phyloP scores from a whole-genome alignment of 768 basidiomycete species.

The Tulasnella sp. region DNA sequence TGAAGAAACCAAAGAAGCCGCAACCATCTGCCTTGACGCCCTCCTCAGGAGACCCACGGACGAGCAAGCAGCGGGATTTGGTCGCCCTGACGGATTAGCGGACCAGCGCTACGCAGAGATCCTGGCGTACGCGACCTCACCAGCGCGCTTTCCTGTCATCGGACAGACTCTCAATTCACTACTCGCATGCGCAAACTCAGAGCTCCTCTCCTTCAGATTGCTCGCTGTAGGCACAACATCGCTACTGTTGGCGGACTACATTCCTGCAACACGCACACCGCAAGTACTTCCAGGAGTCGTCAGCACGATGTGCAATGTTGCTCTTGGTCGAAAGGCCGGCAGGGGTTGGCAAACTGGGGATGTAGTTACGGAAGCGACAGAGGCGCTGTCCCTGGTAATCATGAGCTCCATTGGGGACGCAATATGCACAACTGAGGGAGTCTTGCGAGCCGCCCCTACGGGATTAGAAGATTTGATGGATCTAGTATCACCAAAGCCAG shows the following conservation, averaged over 20 bases:
- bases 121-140: conserved; percentile 20
- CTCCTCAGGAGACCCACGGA: conserved; percentile 44
- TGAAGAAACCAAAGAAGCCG: conserved; percentile 76
- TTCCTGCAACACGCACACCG: conserved; percentile 40
- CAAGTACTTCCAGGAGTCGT: conserved; percentile 77
- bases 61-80: neutral
- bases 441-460: conserved; percentile 38
- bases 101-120: conserved; percentile 22
- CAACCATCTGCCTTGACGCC: conserved; percentile 51
- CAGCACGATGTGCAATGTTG: conserved; percentile 63
- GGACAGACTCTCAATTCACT: conserved; percentile 75
- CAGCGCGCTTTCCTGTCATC: conserved; percentile 53
- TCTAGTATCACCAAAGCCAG: conserved; percentile 17
- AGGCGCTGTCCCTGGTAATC: conserved; percentile 45
- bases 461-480: conserved; percentile 55
- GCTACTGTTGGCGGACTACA: conserved; percentile 40
- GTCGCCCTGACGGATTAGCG: conserved; percentile 30
- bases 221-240: conserved; percentile 49
- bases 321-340: conserved; percentile 38
- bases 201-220: conserved; percentile 49
- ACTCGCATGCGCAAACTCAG: conserved; percentile 47
- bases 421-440: conserved; percentile 52
- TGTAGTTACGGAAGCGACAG: conserved; percentile 46
- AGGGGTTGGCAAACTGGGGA: conserved; percentile 63
- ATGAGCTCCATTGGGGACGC: conserved; percentile 55